These are phyloP conservation scores for Dichotomocladium elegans DNA, from an alignment of 371 early-diverging fungal genomes.

Conservation along the genomic window DNA sequence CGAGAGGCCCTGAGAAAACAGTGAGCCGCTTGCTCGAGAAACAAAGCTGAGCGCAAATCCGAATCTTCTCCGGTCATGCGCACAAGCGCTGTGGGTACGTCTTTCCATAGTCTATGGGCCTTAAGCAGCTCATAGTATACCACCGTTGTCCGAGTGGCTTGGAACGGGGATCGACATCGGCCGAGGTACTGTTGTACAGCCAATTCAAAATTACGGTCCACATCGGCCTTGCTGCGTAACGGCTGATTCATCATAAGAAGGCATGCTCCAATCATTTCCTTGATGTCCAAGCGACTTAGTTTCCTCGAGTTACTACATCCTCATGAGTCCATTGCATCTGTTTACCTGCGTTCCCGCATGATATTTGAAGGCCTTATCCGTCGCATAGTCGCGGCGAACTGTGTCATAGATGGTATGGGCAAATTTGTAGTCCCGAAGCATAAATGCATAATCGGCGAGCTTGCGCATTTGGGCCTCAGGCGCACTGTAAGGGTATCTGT, in stretches of 20 bases:
- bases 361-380: conserved; percentile 81
- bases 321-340: background rate
- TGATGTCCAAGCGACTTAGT: conserved; percentile 7
- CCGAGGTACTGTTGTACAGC: conserved; percentile 70
- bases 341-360: conserved; percentile 76
- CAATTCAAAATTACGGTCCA: conserved; percentile 75
- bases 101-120: conserved; percentile 61
- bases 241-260: conserved; percentile 62
- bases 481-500: conserved; percentile 69
- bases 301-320: background rate
- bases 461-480: conserved; percentile 90
- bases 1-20: conserved; percentile 58
- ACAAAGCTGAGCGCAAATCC: conserved; percentile 73
- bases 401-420: conserved; percentile 87
- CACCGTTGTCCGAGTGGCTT: conserved; percentile 72
- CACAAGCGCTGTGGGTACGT: conserved; percentile 66
- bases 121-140: conserved; percentile 79
- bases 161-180: conserved; percentile 57
- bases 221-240: conserved; percentile 57
- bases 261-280: conserved; percentile 93
- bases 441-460: conserved; percentile 93
- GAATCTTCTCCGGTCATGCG: conserved; percentile 74
- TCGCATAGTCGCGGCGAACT: conserved; percentile 84
- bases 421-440: conserved; percentile 90
- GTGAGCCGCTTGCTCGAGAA: conserved; percentile 88